Conservation (phyloP, 169 alveolate genomes). For the Plasmodium gonderi region DNA sequence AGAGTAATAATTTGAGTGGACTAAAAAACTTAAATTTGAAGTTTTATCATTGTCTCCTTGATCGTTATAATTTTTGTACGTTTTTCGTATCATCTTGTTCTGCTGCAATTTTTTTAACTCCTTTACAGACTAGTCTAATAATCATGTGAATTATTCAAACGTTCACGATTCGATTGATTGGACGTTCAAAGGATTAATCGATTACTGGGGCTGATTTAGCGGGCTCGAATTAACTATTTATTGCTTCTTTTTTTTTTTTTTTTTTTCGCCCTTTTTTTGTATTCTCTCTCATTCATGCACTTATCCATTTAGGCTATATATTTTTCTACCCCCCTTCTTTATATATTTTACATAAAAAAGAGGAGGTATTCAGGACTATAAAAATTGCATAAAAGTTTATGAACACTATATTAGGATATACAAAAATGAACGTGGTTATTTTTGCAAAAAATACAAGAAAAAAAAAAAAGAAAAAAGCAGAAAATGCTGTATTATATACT, state of each 20-base stretch:
- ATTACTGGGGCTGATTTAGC: too few species aligned
- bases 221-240: too few species aligned
- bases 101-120: too few species aligned
- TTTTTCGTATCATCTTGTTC: slow-evolving; percentile 29
- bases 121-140: too few species aligned
- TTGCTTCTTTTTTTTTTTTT: not conserved
- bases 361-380: not conserved
- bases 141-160: too few species aligned
- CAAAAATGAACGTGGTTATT: not conserved
- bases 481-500: not conserved
- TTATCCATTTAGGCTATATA: too few species aligned
- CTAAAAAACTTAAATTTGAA: slow-evolving; percentile 8
- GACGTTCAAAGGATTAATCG: too few species aligned
- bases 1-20: slow-evolving; percentile 41
- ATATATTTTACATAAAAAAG: not conserved
- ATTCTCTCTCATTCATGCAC: not conserved
- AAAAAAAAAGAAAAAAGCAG: not conserved
- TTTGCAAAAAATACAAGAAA: not conserved
- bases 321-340: not conserved
- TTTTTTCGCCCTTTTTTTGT: not conserved
- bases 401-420: too few species aligned
- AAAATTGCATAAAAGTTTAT: not conserved
- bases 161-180: too few species aligned
- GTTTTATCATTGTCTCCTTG: not conserved
- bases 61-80: slow-evolving; percentile 37